Percentiles rank a stretch among this genome's conserved stretches.
Conservation (phyloP, 805 yeast species). For the Hanseniaspora vineae region DNA sequence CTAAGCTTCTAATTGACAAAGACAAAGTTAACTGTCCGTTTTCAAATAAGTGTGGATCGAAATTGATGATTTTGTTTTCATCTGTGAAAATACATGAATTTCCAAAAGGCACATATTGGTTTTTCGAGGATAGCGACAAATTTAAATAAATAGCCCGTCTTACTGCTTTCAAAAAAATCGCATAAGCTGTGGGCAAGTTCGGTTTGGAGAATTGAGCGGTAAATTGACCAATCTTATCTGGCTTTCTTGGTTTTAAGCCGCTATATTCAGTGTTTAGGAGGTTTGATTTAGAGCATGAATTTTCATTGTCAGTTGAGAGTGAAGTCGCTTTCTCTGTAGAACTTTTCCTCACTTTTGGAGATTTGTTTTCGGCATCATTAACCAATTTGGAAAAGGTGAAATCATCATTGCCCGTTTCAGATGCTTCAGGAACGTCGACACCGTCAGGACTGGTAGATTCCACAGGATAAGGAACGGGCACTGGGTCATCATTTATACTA, state of each 20-base stretch:
- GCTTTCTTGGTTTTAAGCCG: conserved; percentile 6
- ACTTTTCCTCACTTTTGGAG: too few species aligned
- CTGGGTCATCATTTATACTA: conserved; percentile 26
- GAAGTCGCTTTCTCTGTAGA: too few species aligned
- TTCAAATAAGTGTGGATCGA: conserved; percentile 36
- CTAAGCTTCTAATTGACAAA: conserved; percentile 20
- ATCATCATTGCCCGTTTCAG: not conserved
- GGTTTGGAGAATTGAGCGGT: conserved; percentile 25
- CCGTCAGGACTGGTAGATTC: too few species aligned
- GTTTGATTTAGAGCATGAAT: not conserved
- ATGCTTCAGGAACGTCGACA: too few species aligned
- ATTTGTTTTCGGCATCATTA: too few species aligned
- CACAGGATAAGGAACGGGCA: conserved; percentile 19
- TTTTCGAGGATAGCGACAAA: conserved; percentile 21
- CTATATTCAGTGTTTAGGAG: not conserved
- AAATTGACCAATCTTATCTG: conserved; percentile 22
- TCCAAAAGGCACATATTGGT: conserved; percentile 36
- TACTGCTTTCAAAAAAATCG: conserved; percentile 38
- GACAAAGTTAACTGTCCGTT: conserved; percentile 32
- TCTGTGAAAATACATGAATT: conserved; percentile 27
- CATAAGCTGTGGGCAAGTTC: conserved; percentile 27
- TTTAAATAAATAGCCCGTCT: conserved; percentile 28
- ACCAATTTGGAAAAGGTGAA: too few species aligned
- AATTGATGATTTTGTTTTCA: conserved; percentile 23
- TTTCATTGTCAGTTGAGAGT: too few species aligned